Evolutionary conservation across 1,284 basidiomycete genomes (phyloP).

Genomic region (Pseudozyma tsukubaensis): DNA sequence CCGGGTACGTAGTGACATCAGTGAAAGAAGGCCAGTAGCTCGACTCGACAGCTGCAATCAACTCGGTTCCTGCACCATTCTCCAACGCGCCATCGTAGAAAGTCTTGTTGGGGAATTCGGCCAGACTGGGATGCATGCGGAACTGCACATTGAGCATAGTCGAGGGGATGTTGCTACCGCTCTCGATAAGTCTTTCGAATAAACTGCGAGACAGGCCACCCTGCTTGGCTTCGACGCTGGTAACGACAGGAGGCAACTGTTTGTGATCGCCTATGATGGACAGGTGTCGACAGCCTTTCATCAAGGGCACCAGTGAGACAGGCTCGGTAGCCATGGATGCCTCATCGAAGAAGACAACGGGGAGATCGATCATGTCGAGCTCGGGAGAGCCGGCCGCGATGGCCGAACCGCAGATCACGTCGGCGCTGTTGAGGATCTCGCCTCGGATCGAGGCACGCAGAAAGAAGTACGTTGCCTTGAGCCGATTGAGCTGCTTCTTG

Average conservation of each 20-base stretch:
- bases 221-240: constrained; percentile 72
- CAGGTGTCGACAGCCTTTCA: constrained; percentile 76
- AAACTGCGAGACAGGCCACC: constrained; percentile 81
- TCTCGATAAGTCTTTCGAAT: constrained; percentile 83
- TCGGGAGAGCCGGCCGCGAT: constrained; percentile 50
- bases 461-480: constrained; percentile 57
- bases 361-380: constrained; percentile 79
- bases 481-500: constrained; percentile 50
- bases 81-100: constrained; percentile 81
- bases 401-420: constrained; percentile 70
- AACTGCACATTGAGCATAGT: constrained; percentile 89
- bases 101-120: constrained; percentile 82
- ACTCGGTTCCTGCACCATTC: constrained; percentile 74
- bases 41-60: constrained; percentile 47
- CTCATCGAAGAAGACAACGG: constrained; percentile 92
- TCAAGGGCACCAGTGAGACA: constrained; percentile 70
- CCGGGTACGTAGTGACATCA: neutral
- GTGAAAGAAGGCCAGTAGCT: constrained; percentile 33
- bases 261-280: constrained; percentile 95
- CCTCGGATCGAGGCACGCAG: constrained; percentile 65
- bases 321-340: constrained; percentile 96
- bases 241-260: constrained; percentile 90
- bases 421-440: constrained; percentile 67
- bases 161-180: constrained; percentile 29
- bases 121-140: constrained; percentile 91